Conservation (phyloP, 2,329 filamentous ascomycete species). For the Penicillium sp. region DNA sequence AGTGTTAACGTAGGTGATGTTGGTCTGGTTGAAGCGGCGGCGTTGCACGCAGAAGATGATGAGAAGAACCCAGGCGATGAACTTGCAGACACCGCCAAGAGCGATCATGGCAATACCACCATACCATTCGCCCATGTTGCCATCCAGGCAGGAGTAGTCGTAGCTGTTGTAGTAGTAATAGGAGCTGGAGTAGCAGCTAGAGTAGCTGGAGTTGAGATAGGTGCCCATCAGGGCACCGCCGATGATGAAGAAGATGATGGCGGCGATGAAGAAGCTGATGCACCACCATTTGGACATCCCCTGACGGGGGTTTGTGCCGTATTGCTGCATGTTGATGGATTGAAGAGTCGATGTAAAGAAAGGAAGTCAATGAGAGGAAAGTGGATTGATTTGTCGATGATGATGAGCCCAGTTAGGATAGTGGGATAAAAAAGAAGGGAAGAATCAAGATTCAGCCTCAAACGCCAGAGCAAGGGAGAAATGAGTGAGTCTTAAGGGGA, state of each 20-base stretch:
- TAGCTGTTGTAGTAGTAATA: conserved; percentile 20
- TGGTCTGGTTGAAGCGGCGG: conserved; percentile 14
- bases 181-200: conserved; percentile 12
- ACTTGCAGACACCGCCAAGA: conserved; percentile 26
- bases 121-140: conserved; percentile 23
- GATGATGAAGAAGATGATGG: conserved; percentile 27
- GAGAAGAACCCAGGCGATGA: conserved; percentile 28
- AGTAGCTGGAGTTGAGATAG: conserved; percentile 17
- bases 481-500: neutral
- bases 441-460: conserved; percentile 7
- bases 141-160: conserved; percentile 14
- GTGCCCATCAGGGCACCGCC: conserved; percentile 27
- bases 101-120: conserved; percentile 22
- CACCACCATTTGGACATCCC: conserved; percentile 27
- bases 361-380: neutral
- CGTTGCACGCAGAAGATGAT: conserved; percentile 31
- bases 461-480: neutral
- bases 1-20: conserved; percentile 19
- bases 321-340: conserved; percentile 6
- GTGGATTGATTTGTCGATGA: neutral
- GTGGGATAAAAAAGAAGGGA: neutral
- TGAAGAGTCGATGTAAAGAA: neutral
- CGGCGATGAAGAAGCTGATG: conserved; percentile 27
- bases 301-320: neutral
- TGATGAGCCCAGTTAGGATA: neutral